Percentiles rank a stretch among this genome's conserved stretches.
phyloP scores from a whole-genome alignment of 768 basidiomycete genomes.

The Tylopilus cervinicoccineus region DNA sequence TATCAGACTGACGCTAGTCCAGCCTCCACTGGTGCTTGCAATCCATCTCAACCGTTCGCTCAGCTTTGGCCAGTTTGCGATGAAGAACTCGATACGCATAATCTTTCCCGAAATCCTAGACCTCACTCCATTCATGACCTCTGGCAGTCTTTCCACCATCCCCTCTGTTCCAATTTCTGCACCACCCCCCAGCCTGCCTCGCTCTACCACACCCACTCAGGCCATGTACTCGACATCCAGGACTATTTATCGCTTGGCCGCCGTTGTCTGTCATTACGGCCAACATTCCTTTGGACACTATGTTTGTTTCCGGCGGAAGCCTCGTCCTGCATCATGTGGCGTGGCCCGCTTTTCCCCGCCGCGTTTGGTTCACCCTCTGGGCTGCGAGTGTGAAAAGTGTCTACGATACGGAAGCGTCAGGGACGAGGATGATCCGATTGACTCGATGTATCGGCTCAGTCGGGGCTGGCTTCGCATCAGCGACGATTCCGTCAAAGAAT shows the following conservation, averaged over 20 bases:
- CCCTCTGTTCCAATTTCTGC: slow-evolving; percentile 72
- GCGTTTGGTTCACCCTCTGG: slow-evolving; percentile 38
- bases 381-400: slow-evolving; percentile 47
- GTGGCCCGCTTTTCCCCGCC: slow-evolving; percentile 39
- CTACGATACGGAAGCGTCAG: slow-evolving; percentile 50
- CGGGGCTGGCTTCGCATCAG: slow-evolving; percentile 86
- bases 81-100: slow-evolving; percentile 83
- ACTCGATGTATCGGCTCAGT: slow-evolving; percentile 38
- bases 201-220: slow-evolving; percentile 56
- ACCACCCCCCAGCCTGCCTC: slow-evolving; percentile 44
- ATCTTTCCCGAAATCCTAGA: slow-evolving; percentile 86
- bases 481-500: slow-evolving; percentile 77
- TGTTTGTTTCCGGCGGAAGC: slow-evolving; percentile 85
- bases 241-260: slow-evolving; percentile 80
- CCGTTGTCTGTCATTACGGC: slow-evolving; percentile 91
- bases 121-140: slow-evolving; percentile 83
- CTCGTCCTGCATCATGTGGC: slow-evolving; percentile 43
- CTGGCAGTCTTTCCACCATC: slow-evolving; percentile 66
- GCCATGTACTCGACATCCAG: slow-evolving; percentile 48
- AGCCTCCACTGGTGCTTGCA: slow-evolving; percentile 84
- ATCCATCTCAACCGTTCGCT: slow-evolving; percentile 92
- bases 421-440: slow-evolving; percentile 44
- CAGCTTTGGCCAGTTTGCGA: slow-evolving; percentile 67
- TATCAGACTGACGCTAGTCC: slow-evolving; percentile 18
- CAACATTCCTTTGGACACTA: slow-evolving; percentile 94